phyloP scores from a whole-genome alignment of 2,329 filamentous ascomycete species.

The Ascochyta rabiei region DNA sequence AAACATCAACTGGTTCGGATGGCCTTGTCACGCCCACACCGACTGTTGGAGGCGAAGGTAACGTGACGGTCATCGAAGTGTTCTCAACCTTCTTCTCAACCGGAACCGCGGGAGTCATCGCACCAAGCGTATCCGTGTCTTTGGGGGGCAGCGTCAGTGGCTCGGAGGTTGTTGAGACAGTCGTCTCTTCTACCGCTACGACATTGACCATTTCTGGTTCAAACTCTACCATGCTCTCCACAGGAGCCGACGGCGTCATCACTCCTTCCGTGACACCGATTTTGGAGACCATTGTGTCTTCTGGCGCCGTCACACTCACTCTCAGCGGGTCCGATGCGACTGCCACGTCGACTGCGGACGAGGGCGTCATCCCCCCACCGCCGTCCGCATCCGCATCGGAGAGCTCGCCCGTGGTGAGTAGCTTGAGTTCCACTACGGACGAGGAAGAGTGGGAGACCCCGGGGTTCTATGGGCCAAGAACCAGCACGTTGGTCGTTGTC shows the following conservation, averaged over 20 bases:
- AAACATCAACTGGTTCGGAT: constrained; percentile 22
- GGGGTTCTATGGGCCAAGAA: constrained; percentile 4
- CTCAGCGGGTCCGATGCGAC: constrained; percentile 13
- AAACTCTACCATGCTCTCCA: constrained; percentile 18
- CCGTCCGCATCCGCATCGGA: background rate
- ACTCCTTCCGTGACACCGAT: constrained; percentile 7
- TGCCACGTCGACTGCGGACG: constrained; percentile 16
- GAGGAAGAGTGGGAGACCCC: constrained; percentile 1
- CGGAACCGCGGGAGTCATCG: constrained; percentile 18
- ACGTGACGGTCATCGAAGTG: constrained; percentile 18
- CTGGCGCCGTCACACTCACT: constrained; percentile 1
- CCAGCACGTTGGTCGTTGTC: constrained; percentile 5
- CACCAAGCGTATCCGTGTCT: constrained; percentile 8
- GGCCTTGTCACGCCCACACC: constrained; percentile 19
- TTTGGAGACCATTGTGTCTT: constrained; percentile 10
- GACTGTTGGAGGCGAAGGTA: constrained; percentile 10
- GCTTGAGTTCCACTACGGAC: background rate
- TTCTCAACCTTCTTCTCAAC: constrained; percentile 23
- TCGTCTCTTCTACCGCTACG: constrained; percentile 6
- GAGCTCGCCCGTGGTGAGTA: background rate
- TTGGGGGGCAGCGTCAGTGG: constrained; percentile 2
- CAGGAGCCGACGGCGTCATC: constrained; percentile 13
- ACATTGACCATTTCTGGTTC: constrained; percentile 9
- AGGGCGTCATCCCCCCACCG: constrained; percentile 13
- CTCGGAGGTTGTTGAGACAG: background rate